Percentiles rank a stretch among this genome's conserved stretches.
phyloP scores from a whole-genome alignment of 305 asterid species.

The Caryopteris hybrid region DNA sequence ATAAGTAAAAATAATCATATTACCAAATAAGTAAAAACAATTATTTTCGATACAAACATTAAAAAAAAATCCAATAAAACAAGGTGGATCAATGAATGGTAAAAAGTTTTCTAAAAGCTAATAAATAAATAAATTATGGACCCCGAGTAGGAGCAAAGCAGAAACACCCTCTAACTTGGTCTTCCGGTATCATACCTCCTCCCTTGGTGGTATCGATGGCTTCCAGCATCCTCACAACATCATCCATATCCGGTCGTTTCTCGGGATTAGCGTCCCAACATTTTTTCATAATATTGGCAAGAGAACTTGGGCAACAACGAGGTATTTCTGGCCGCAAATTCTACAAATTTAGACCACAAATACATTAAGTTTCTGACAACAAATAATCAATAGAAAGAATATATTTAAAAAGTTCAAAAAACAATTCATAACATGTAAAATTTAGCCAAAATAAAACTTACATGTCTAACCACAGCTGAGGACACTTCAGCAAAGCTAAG shows the following conservation, averaged over 20 bases:
- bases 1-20: no score
- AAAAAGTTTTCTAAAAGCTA: background rate
- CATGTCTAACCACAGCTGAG: constrained; percentile 37
- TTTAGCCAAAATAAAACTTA: background rate
- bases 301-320: constrained; percentile 49
- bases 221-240: constrained; percentile 37
- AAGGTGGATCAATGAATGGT: background rate
- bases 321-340: constrained; percentile 39
- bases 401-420: no score
- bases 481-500: constrained; percentile 41
- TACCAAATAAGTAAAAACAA: no score
- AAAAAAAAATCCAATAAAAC: background rate
- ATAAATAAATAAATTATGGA: constrained; percentile 12
- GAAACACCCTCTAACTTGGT: constrained; percentile 31
- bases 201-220: constrained; percentile 45
- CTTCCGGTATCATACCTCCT: constrained; percentile 53
- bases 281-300: constrained; percentile 36
- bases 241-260: constrained; percentile 41
- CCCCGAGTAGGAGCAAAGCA: constrained; percentile 42
- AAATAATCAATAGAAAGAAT: no score
- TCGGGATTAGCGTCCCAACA: constrained; percentile 47
- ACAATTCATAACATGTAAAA: no score
- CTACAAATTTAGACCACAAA: constrained; percentile 9
- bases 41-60: no score
- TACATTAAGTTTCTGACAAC: background rate